Percentiles rank a stretch among this genome's conserved stretches.
phyloP scores from a whole-genome alignment of 352 stramenopile genomes.

The Phytopythium montanum region DNA sequence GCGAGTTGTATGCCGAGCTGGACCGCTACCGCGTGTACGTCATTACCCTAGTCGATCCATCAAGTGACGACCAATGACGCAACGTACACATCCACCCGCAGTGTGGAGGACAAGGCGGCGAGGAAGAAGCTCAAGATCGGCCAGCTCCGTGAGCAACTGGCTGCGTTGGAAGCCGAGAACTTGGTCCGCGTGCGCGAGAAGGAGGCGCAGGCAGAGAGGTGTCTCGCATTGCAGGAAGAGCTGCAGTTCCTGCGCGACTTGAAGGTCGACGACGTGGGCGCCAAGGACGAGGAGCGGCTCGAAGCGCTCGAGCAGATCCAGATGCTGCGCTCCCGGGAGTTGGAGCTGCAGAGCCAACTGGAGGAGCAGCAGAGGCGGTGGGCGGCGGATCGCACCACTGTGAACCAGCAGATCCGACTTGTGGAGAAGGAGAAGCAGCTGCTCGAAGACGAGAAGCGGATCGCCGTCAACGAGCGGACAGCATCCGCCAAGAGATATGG shows the following conservation, averaged over 20 bases:
- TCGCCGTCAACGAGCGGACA: conserved; percentile 13
- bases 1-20: conserved; percentile 48
- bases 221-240: conserved; percentile 42
- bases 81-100: too few species aligned
- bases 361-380: conserved; percentile 65
- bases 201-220: conserved; percentile 37
- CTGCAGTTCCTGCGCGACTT: conserved; percentile 53
- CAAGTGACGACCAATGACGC: too few species aligned
- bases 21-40: conserved; percentile 27
- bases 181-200: conserved; percentile 51
- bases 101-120: conserved; percentile 30
- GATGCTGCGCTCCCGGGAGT: conserved; percentile 35
- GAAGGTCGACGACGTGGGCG: conserved; percentile 38
- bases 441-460: conserved; percentile 26
- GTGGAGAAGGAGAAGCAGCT: conserved; percentile 57
- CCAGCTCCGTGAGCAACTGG: conserved; percentile 36
- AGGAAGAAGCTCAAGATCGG: conserved; percentile 33
- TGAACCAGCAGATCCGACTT: conserved; percentile 48
- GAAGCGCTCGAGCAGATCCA: conserved; percentile 59
- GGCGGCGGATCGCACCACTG: conserved; percentile 32
- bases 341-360: conserved; percentile 46
- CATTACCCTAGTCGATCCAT: too few species aligned
- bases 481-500: conserved; percentile 29
- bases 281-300: conserved; percentile 54
- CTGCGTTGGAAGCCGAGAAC: conserved; percentile 44